phyloP scores from a whole-genome alignment of 2,329 filamentous ascomycete genomes.

The Ophiostoma tasmaniense region DNA sequence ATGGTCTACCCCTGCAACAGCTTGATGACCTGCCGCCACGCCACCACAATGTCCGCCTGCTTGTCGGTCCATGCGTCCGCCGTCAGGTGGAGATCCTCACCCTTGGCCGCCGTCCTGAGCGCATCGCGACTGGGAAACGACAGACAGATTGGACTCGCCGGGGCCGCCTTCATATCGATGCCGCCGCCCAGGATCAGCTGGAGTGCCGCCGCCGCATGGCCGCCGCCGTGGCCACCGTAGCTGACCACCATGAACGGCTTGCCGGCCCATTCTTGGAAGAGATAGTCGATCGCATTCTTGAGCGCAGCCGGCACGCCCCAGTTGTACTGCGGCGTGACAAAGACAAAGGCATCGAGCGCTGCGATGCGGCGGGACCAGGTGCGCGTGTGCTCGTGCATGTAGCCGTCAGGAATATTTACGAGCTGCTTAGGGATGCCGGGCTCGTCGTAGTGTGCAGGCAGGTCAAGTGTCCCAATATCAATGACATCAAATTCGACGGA shows the following conservation, averaged over 20 bases:
- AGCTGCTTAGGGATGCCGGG: neutral
- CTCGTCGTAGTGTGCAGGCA: neutral
- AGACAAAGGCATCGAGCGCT: slow-evolving; percentile 28
- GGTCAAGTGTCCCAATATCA: neutral
- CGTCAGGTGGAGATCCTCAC: slow-evolving; percentile 19
- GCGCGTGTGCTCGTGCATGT: slow-evolving; percentile 29
- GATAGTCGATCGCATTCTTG: slow-evolving; percentile 46
- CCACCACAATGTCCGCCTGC: slow-evolving; percentile 17
- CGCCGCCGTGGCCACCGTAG: slow-evolving; percentile 37
- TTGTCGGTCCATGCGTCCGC: slow-evolving; percentile 18
- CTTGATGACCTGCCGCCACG: slow-evolving; percentile 20
- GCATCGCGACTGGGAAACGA: neutral
- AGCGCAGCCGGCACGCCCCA: slow-evolving; percentile 38
- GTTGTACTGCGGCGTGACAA: slow-evolving; percentile 36
- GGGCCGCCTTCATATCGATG: neutral
- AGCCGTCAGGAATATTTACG: slow-evolving; percentile 23
- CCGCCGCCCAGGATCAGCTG: slow-evolving; percentile 23
- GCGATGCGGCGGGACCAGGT: slow-evolving; percentile 29
- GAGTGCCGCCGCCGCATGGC: slow-evolving; percentile 23
- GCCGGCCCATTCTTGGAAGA: slow-evolving; percentile 41
- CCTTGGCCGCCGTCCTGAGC: slow-evolving; percentile 7
- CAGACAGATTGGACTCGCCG: neutral
- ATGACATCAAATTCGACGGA: neutral
- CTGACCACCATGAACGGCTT: slow-evolving; percentile 40
- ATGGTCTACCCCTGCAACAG: slow-evolving; percentile 5